Evolutionary conservation across 1,284 basidiomycete species (phyloP), one percentile per base, ranked within the genome.

Genomic region (Xerocomus amazonicus): DNA sequence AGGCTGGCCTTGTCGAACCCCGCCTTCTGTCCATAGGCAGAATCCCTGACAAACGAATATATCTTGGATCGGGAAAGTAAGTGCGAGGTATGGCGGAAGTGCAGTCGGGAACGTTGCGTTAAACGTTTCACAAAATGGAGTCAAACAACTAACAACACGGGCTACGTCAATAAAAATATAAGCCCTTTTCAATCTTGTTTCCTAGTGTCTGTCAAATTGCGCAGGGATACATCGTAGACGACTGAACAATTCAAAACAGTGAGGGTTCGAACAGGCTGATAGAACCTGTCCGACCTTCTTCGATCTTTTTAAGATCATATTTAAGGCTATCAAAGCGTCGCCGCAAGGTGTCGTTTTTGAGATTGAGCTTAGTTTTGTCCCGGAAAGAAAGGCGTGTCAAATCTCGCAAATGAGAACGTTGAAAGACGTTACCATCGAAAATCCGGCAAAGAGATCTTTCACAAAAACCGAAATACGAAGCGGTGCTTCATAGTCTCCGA

Each of bases 291-390:
- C 53, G 48, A 81, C 90, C 90, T 81, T 92, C 91, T 72, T 93
- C 90, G 19, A 92, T 87, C 59, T 90, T 90, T 70, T 92, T 92
- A 57, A 93, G 80, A 62, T 92, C 90, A 59, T 92, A 93, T 63
- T 92, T 91, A 23, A 92, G 70, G 56, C 84, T 82, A 60, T 90
- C 90, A 60, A 90, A 93, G 45, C 90, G 72, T 52, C 88, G 79
- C 9, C 90, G 81, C 5, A 93, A 72, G 0, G 73, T 67, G 61
- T 92, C 90, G 55, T 93, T 93, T 62, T 92, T 93, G n/a, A 93
- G 73, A 62, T 92, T 93, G n/a, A 93, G 74, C 85, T 91, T 59
- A 7, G 16, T 48, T 51, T 17, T 28, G 39, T 56, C 38, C 10
- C 53, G 12, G 7, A 29, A 28, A 38, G 19, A 23, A 23, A 31